Conservation (phyloP, 495 filamentous ascomycete genomes). For the Hypoxylon fragiforme region DNA sequence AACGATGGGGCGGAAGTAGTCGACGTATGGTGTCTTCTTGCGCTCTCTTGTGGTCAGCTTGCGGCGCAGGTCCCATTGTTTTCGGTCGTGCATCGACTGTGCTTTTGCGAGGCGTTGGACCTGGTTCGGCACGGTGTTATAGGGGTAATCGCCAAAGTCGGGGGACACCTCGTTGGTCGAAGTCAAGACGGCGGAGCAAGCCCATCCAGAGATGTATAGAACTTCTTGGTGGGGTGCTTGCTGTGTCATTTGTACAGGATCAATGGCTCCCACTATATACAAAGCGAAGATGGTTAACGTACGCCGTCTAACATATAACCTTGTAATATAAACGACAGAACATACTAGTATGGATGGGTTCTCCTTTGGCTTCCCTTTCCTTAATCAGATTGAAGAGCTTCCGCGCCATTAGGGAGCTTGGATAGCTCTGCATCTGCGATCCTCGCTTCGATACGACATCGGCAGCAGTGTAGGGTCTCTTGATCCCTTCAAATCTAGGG, state of each 20-base stretch:
- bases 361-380: conserved; percentile 69
- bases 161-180: conserved; percentile 95
- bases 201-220: conserved; percentile 95
- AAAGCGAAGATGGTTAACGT: not conserved
- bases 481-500: conserved; percentile 84
- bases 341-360: conserved; percentile 90
- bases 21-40: conserved; percentile 74
- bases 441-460: conserved; percentile 94
- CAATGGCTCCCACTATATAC: conserved; percentile 85
- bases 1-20: conserved; percentile 92
- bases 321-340: conserved; percentile 2
- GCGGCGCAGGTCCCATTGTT: conserved; percentile 84
- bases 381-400: conserved; percentile 90
- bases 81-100: conserved; percentile 93
- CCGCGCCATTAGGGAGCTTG: conserved; percentile 88
- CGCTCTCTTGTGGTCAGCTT: conserved; percentile 74
- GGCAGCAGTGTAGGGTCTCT: conserved; percentile 83
- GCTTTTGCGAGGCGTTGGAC: conserved; percentile 95
- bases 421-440: conserved; percentile 80
- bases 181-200: conserved; percentile 89
- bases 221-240: conserved; percentile 95
- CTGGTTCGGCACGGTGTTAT: conserved; percentile 98
- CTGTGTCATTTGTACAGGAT: conserved; percentile 98
- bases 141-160: conserved; percentile 97
- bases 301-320: not conserved